Conservation (phyloP, 2,329 filamentous ascomycete genomes). For the Phyllosticta citribraziliensis region DNA sequence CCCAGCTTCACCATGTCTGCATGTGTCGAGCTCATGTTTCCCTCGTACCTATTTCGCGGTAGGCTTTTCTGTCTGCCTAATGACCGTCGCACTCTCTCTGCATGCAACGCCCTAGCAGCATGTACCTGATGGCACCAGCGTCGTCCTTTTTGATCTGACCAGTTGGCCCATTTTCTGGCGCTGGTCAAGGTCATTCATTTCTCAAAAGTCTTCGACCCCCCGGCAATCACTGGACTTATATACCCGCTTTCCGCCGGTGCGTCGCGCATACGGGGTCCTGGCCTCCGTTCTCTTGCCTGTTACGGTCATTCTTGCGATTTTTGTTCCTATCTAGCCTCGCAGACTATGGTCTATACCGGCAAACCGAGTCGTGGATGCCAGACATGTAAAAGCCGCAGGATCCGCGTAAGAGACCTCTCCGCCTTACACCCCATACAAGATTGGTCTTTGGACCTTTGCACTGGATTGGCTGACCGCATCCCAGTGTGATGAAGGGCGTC, state of each 20-base stretch:
- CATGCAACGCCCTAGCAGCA: background rate
- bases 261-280: background rate
- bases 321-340: background rate
- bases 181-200: background rate
- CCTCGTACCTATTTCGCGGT: background rate
- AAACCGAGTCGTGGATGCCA: constrained; percentile 50
- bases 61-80: background rate
- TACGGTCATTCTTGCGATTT: constrained; percentile 3
- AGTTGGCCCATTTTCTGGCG: background rate
- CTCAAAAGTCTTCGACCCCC: background rate
- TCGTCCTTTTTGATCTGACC: background rate
- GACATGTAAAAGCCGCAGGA: constrained; percentile 63
- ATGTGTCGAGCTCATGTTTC: background rate
- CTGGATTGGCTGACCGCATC: constrained; percentile 12
- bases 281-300: background rate
- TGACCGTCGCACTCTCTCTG: background rate
- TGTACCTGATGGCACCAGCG: background rate
- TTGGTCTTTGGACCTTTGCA: background rate
- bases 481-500: constrained; percentile 59
- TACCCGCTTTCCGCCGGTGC: background rate
- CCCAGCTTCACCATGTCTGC: background rate
- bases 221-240: background rate
- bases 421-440: background rate
- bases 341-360: constrained; percentile 30
- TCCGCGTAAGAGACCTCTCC: constrained; percentile 48